Conservation (phyloP, 352 stramenopile species). For the Phytophthora constricta region DNA sequence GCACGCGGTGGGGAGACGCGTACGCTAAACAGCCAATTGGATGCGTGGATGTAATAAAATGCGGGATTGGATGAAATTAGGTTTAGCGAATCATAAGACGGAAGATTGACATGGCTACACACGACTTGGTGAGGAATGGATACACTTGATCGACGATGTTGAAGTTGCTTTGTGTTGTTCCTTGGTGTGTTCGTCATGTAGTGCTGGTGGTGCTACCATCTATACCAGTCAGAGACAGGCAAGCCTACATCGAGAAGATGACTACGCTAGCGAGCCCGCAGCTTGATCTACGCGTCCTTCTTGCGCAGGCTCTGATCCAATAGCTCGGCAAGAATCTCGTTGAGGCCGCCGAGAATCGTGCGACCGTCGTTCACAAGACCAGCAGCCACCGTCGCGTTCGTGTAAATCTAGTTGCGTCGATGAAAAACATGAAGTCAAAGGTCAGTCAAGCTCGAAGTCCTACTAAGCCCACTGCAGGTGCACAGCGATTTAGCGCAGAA, state of each 20-base stretch:
- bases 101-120: neutral
- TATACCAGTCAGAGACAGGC: slow-evolving; percentile 19
- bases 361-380: slow-evolving; percentile 98
- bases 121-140: too few relatives aligned
- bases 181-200: neutral
- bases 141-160: neutral
- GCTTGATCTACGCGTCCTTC: slow-evolving; percentile 43
- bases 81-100: too few relatives aligned
- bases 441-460: too few relatives aligned
- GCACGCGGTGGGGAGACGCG: neutral
- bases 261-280: neutral
- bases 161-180: neutral
- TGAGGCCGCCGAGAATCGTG: slow-evolving; percentile 96
- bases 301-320: slow-evolving; percentile 77
- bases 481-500: too few relatives aligned
- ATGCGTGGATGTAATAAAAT: neutral
- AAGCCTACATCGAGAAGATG: neutral
- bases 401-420: slow-evolving; percentile 96
- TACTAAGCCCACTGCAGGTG: too few relatives aligned
- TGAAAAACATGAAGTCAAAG: too few relatives aligned
- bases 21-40: neutral
- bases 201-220: slow-evolving; percentile 15
- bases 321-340: slow-evolving; percentile 94
- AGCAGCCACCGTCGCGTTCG: slow-evolving; percentile 98
- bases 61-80: neutral